A percentile compares a stretch with the other conserved stretches of the same genome.
phyloP scores from a whole-genome alignment of 2,329 filamentous ascomycete species.

The Colletotrichum sp. region DNA sequence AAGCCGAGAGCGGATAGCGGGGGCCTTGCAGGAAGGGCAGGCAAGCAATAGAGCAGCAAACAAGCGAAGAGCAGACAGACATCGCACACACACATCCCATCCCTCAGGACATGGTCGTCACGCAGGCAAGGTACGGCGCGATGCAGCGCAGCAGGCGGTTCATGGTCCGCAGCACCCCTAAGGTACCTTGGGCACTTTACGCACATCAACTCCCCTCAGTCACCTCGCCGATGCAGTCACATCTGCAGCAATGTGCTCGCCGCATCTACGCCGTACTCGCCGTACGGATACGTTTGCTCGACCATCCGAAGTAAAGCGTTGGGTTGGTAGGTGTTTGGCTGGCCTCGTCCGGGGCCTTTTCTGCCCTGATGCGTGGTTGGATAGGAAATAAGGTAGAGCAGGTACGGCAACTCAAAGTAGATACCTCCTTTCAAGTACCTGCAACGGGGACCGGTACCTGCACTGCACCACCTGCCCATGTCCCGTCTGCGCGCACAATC shows the following conservation, averaged over 20 bases:
- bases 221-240: not conserved
- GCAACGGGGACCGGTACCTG: not conserved
- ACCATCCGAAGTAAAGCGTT: not conserved
- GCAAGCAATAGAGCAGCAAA: not conserved
- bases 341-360: not conserved
- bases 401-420: not conserved
- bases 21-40: not conserved
- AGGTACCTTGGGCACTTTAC: not conserved
- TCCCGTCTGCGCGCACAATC: not conserved
- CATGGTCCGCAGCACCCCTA: not conserved
- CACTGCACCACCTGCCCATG: not conserved
- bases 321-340: not conserved
- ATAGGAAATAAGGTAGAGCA: not conserved
- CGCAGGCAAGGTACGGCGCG: not conserved
- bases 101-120: not conserved
- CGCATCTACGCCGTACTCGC: not conserved
- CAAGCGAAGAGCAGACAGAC: not conserved
- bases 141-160: not conserved
- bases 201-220: not conserved
- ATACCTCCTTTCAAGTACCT: not conserved
- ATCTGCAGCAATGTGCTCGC: not conserved
- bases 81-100: not conserved
- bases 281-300: not conserved
- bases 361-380: not conserved
- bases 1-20: not conserved